These are phyloP conservation scores for Laguncularia racemosa DNA, from an alignment of 345 rosid species.

Conservation along the genomic window DNA sequence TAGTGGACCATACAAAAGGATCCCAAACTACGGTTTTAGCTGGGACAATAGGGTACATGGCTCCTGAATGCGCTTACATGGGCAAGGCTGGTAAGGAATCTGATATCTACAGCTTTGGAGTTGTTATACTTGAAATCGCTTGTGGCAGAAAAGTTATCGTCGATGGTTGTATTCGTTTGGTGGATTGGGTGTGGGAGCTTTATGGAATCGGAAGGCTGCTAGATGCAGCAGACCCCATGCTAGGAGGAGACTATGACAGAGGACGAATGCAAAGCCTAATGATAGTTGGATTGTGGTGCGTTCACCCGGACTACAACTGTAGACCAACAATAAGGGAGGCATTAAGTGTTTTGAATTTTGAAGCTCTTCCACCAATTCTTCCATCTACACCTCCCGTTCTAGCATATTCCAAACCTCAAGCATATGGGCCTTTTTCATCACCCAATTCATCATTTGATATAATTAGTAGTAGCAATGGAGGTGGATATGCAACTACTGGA, in stretches of 20 bases:
- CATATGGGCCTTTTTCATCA: too few relatives aligned
- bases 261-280: slow-evolving; percentile 3
- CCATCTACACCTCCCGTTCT: neutral
- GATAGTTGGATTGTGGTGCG: slow-evolving; percentile 14
- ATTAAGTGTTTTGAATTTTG: slow-evolving; percentile 3
- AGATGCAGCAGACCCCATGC: neutral
- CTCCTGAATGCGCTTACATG: neutral
- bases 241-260: neutral
- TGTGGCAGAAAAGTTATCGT: neutral
- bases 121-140: neutral
- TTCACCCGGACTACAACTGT: slow-evolving; percentile 9
- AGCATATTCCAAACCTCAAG: too few relatives aligned
- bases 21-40: slow-evolving; percentile 1
- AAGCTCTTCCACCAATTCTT: slow-evolving; percentile 1
- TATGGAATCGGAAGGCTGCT: slow-evolving; percentile 10
- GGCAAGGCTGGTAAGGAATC: slow-evolving; percentile 3
- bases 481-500: too few relatives aligned
- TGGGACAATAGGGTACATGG: neutral
- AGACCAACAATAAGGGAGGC: slow-evolving; percentile 11
- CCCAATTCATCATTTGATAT: too few relatives aligned
- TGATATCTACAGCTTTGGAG: slow-evolving; percentile 2
- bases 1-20: neutral
- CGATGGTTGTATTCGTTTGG: slow-evolving; percentile 1
- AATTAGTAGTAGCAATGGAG: too few relatives aligned
- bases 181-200: slow-evolving; percentile 15